A percentile compares a stretch with the other conserved stretches of the same genome.
Evolutionary conservation across 1,139 yeast genomes (phyloP).

Genomic region (Hansenula lynferdii): DNA sequence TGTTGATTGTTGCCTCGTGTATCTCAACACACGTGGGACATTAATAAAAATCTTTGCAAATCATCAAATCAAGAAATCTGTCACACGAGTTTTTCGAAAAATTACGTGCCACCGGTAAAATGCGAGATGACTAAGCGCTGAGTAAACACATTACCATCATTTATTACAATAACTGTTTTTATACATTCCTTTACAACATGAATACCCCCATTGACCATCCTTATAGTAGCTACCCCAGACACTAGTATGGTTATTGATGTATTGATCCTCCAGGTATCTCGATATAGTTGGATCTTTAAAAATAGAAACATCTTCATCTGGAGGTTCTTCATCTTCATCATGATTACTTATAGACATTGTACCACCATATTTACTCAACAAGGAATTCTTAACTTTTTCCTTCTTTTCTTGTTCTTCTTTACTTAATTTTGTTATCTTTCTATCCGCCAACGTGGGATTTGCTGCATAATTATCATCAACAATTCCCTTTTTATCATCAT

Average conservation of each 20-base stretch:
- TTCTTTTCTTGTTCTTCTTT: slow-evolving; percentile 8
- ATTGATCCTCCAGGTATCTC: slow-evolving; percentile 34
- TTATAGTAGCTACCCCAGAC: slow-evolving; percentile 46
- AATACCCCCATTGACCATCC: slow-evolving; percentile 46
- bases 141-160: no score
- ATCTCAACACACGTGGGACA: background rate
- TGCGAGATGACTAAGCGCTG: no score
- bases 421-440: slow-evolving; percentile 13
- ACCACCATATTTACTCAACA: slow-evolving; percentile 9
- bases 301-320: slow-evolving; percentile 3
- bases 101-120: no score
- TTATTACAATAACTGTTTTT: slow-evolving; percentile 12
- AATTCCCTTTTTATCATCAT: slow-evolving; percentile 18
- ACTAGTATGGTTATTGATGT: slow-evolving; percentile 34
- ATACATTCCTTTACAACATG: slow-evolving; percentile 33
- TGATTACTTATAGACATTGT: background rate
- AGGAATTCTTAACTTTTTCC: slow-evolving; percentile 8
- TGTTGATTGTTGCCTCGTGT: no score
- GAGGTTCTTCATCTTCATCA: slow-evolving; percentile 3
- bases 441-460: slow-evolving; percentile 21
- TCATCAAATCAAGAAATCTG: background rate
- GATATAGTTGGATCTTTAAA: slow-evolving; percentile 13
- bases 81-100: no score
- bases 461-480: slow-evolving; percentile 18
- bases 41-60: background rate